Evolutionary conservation across 495 filamentous ascomycete species (phyloP).

Genomic region (Penicillium desertorum): DNA sequence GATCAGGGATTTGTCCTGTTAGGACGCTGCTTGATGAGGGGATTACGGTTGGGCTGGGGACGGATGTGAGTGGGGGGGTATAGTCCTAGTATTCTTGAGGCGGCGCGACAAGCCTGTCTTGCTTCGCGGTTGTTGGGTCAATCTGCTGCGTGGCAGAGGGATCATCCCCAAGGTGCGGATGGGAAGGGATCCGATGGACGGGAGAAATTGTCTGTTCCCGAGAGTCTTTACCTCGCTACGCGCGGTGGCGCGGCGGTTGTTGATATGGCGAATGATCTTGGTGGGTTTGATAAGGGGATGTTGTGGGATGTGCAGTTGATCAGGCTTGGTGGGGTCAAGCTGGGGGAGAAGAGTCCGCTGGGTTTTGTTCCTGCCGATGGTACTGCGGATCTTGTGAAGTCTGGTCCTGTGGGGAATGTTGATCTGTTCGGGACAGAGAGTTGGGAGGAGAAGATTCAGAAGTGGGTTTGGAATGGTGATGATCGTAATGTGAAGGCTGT

Average conservation of each 20-base stretch:
- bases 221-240: slow-evolving; percentile 85
- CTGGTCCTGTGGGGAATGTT: slow-evolving; percentile 38
- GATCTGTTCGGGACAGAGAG: slow-evolving; percentile 85
- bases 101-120: slow-evolving; percentile 72
- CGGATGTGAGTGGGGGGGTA: slow-evolving; percentile 87
- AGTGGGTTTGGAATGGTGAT: slow-evolving; percentile 90
- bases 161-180: neutral
- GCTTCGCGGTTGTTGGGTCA: slow-evolving; percentile 57
- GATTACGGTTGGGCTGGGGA: slow-evolving; percentile 79
- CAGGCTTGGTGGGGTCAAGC: slow-evolving; percentile 48
- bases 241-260: slow-evolving; percentile 76
- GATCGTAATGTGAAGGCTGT: slow-evolving; percentile 79
- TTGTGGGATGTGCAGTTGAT: slow-evolving; percentile 86
- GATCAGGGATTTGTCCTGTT: slow-evolving; percentile 71
- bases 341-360: slow-evolving; percentile 11
- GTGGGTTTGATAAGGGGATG: slow-evolving; percentile 81
- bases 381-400: slow-evolving; percentile 12
- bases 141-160: slow-evolving; percentile 12
- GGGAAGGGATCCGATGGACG: slow-evolving; percentile 17
- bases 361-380: neutral
- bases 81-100: slow-evolving; percentile 71
- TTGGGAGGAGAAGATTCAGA: slow-evolving; percentile 77
- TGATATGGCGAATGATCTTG: slow-evolving; percentile 65
- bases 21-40: slow-evolving; percentile 70
- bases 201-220: slow-evolving; percentile 71